A percentile compares a stretch with the other conserved stretches of the same genome.
phyloP scores from a whole-genome alignment of 2,329 filamentous ascomycete genomes.

The Davidsoniella neocaledoniae region DNA sequence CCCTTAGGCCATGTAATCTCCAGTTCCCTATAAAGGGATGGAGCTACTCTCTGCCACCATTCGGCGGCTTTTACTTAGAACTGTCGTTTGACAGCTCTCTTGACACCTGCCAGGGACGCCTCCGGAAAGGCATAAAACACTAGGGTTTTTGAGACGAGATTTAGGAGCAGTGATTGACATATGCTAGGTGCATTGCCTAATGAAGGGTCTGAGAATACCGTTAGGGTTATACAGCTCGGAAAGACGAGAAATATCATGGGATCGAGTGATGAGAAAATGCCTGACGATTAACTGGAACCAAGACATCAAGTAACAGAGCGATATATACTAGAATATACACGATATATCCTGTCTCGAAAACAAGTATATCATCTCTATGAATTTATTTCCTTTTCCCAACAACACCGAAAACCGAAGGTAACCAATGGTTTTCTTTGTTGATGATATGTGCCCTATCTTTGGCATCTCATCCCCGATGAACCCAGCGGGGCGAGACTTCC shows the following conservation, averaged over 20 bases:
- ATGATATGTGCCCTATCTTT: constrained; percentile 12
- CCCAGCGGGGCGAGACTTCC: constrained; percentile 13
- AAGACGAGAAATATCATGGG: neutral
- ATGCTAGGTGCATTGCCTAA: neutral
- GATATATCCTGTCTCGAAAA: no score
- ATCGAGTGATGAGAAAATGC: neutral
- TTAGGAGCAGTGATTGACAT: neutral
- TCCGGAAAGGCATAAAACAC: no score
- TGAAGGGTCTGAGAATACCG: neutral
- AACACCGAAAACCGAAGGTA: neutral
- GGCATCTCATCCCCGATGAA: constrained; percentile 13
- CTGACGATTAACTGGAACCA: neutral
- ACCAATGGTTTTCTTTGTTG: neutral
- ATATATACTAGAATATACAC: no score
- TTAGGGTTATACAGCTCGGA: no score
- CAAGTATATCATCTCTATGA: no score
- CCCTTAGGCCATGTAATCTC: no score
- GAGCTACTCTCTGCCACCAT: no score
- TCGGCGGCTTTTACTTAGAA: no score
- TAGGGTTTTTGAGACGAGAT: neutral
- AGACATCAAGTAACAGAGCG: no score
- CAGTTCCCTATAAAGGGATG: no score
- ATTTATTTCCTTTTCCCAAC: neutral
- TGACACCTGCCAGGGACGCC: no score
- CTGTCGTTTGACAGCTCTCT: no score